A percentile compares a stretch with the other conserved stretches of the same genome.
These are phyloP conservation scores for Paramecium caudatum DNA, from an alignment of 73 alveolate genomes.

Conservation along the genomic window DNA sequence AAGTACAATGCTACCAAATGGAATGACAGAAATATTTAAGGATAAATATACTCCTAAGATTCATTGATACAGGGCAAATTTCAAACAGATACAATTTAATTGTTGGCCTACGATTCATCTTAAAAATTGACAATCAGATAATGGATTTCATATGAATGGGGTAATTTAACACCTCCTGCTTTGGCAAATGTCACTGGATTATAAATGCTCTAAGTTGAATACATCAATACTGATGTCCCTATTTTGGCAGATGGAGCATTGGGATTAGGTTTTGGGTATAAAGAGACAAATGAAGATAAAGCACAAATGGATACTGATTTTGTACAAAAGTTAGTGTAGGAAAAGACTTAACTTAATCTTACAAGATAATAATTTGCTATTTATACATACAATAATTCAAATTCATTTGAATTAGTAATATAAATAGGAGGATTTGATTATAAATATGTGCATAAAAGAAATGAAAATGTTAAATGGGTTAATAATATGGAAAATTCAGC, in stretches of 20 bases:
- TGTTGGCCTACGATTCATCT: slow-evolving; percentile 22
- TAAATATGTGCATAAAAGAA: slow-evolving; percentile 10
- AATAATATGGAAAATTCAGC: slow-evolving; percentile 40
- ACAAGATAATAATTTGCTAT: slow-evolving; percentile 58
- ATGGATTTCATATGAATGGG: slow-evolving; percentile 23
- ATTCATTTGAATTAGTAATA: background rate
- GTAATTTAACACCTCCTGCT: background rate
- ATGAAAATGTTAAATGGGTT: background rate
- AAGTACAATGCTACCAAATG: background rate
- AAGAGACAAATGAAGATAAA: slow-evolving; percentile 1
- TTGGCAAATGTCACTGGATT: background rate
- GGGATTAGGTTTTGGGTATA: slow-evolving; percentile 63
- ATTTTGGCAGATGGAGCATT: slow-evolving; percentile 49
- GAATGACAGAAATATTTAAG: background rate
- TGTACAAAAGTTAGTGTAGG: slow-evolving; percentile 18
- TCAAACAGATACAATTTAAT: slow-evolving; percentile 35
- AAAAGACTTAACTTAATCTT: background rate
- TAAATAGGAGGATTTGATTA: slow-evolving; percentile 59
- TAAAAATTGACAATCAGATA: slow-evolving; percentile 1
- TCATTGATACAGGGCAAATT: slow-evolving; percentile 30
- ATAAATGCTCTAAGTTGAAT: slow-evolving; percentile 26
- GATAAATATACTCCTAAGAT: slow-evolving; percentile 32
- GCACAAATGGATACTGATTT: background rate
- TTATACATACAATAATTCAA: background rate
- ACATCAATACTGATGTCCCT: background rate